Evolutionary conservation across 495 filamentous ascomycete genomes (phyloP).

Genomic region (Podospora appendiculata): DNA sequence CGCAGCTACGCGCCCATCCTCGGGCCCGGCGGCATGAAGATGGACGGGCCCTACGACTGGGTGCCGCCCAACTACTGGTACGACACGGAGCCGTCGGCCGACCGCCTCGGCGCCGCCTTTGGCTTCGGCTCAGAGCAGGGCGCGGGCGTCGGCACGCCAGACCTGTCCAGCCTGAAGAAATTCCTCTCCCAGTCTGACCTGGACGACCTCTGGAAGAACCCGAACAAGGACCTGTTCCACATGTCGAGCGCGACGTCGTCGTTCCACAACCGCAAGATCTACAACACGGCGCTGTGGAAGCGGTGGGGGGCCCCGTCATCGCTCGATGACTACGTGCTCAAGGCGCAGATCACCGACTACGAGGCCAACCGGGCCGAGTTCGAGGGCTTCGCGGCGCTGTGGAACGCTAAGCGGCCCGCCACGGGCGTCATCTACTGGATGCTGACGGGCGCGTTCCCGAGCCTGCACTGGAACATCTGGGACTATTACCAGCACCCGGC

Average conservation of each 20-base stretch:
- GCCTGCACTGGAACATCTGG: constrained; percentile 59
- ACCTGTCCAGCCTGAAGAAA: constrained; percentile 41
- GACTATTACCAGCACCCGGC: constrained; percentile 55
- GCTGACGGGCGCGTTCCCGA: constrained; percentile 59
- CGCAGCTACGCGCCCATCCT: constrained; percentile 44
- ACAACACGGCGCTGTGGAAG: constrained; percentile 44
- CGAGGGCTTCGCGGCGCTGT: constrained; percentile 47
- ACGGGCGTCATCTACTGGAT: constrained; percentile 64
- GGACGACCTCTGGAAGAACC: constrained; percentile 46
- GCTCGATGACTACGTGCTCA: constrained; percentile 30
- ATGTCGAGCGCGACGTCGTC: constrained; percentile 46
- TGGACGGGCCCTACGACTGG: constrained; percentile 64
- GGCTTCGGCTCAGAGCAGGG: constrained; percentile 57
- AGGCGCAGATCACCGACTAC: constrained; percentile 52
- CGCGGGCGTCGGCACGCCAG: constrained; percentile 55
- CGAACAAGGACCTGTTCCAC: constrained; percentile 48
- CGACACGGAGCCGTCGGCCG: constrained; percentile 27
- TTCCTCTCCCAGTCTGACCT: constrained; percentile 48
- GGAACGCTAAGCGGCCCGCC: constrained; percentile 44
- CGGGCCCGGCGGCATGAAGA: constrained; percentile 54
- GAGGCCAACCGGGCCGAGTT: constrained; percentile 55
- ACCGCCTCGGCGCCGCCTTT: constrained; percentile 46
- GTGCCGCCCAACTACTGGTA: constrained; percentile 61
- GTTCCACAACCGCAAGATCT: constrained; percentile 49
- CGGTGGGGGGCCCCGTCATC: constrained; percentile 46